Percentiles rank a stretch among this genome's conserved stretches.
These are phyloP conservation scores for Alternaria metachromatica DNA, from an alignment of 2,329 filamentous ascomycete species.

Conservation along the genomic window DNA sequence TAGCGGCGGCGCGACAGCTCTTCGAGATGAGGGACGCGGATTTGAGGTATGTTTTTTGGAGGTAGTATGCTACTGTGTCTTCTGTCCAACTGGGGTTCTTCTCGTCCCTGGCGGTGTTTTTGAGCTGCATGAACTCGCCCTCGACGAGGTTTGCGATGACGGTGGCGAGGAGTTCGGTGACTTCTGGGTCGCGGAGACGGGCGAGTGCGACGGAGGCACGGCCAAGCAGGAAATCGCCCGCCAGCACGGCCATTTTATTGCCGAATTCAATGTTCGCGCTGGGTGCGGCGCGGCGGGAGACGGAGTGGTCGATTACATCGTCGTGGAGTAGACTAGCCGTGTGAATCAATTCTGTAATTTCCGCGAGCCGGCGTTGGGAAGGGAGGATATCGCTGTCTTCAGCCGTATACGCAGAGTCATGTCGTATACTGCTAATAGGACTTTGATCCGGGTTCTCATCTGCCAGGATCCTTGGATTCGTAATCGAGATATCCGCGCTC, in stretches of 20 bases:
- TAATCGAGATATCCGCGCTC: constrained; percentile 66
- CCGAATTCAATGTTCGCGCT: constrained; percentile 95
- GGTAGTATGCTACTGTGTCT: constrained; percentile 88
- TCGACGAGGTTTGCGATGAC: constrained; percentile 98
- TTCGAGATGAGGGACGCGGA: constrained; percentile 96
- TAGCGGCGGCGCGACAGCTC: constrained; percentile 86
- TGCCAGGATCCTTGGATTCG: constrained; percentile 67
- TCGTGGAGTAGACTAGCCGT: constrained; percentile 96
- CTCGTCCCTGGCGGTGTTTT: constrained; percentile 93
- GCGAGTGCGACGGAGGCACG: constrained; percentile 93
- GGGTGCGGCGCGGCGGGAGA: constrained; percentile 80
- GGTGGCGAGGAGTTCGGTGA: constrained; percentile 91
- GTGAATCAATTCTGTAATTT: constrained; percentile 97
- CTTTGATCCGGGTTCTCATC: constrained; percentile 74
- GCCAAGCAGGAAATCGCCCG: constrained; percentile 94
- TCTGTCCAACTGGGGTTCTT: constrained; percentile 83
- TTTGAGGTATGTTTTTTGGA: constrained; percentile 98
- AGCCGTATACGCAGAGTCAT: constrained; percentile 53
- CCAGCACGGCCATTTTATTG: constrained; percentile 98
- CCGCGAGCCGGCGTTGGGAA: constrained; percentile 88
- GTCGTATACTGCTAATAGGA: constrained; percentile 60
- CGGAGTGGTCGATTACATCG: constrained; percentile 95
- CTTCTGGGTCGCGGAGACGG: constrained; percentile 87
- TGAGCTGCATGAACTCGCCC: constrained; percentile 99
- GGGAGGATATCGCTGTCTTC: constrained; percentile 77